Percentiles rank a stretch among this genome's conserved stretches.
These are phyloP conservation scores for Suillus hirtellus DNA, from an alignment of 768 basidiomycete species.

Conservation along the genomic window DNA sequence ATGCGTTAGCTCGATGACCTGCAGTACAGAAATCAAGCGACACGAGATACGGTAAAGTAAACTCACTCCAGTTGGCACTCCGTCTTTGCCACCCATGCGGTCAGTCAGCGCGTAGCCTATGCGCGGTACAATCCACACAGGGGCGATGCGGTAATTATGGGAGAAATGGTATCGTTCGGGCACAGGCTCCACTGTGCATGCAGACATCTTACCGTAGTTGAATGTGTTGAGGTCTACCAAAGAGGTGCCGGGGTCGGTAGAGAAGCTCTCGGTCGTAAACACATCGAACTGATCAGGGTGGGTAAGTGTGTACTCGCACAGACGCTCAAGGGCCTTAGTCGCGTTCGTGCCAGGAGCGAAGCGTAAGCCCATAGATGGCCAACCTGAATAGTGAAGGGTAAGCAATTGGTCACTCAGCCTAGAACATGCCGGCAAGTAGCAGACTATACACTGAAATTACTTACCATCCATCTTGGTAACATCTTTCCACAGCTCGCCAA, in stretches of 20 bases:
- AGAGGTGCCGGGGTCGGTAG: neutral
- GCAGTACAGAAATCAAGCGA: neutral
- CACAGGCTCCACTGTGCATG: constrained; percentile 49
- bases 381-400: constrained; percentile 52
- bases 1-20: constrained; percentile 1
- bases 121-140: constrained; percentile 80
- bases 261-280: constrained; percentile 22
- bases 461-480: constrained; percentile 28
- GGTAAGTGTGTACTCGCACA: constrained; percentile 28
- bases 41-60: neutral
- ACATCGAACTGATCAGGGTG: constrained; percentile 67
- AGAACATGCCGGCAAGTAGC: constrained; percentile 14
- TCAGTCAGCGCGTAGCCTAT: constrained; percentile 81
- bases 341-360: constrained; percentile 62
- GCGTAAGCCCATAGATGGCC: constrained; percentile 87
- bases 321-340: constrained; percentile 51
- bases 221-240: neutral
- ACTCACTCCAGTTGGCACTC: constrained; percentile 77
- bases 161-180: constrained; percentile 79
- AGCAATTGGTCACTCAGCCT: constrained; percentile 18
- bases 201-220: constrained; percentile 11
- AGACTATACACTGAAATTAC: neutral
- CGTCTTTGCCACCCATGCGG: constrained; percentile 53
- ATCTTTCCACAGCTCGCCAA: constrained; percentile 63
- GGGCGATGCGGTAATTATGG: constrained; percentile 75